Base-by-base conservation (phyloP, 257 asterid genomes). In the Solanum tacnaense region DNA sequence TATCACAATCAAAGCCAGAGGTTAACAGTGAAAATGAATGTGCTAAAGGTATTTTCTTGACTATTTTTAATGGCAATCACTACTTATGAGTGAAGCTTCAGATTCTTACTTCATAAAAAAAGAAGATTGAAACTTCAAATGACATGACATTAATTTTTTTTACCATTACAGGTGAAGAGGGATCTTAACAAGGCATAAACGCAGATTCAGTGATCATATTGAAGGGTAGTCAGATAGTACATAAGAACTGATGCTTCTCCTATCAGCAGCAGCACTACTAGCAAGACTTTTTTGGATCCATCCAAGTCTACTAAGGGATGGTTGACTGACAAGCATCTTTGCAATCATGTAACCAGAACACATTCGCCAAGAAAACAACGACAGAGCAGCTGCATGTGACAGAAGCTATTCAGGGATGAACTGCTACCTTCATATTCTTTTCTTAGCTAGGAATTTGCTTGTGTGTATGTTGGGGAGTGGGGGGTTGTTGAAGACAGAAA, bases 11-110 rank as follows among this genome's bases (percentile, higher is more conserved):
- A 31, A 81, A 11, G 5, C 15, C 36, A 81, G 18, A 46, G 68
- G 29, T 46, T 81, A 16, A 81, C 85, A 27, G 68, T 20, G 38
- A 46, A 18, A 29, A 16, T 31, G 85, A 46, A 16, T 46, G 89
- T 58, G 84, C 91, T 85, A 67, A 83, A 87, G 92, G 78, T 9
- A 74, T 84, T 39, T 89, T 89, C 35, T 79, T 41, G 35, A 44
- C 65, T 41, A 76, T 39, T 23, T 13, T 20, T 76, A 38, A 38
- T 25, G 65, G 9, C 84, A 27, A 46, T 44, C 39, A 79, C 9
- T 44, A 44, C 27, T 81, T 44, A 3, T 27, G 68, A 75, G 31
- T 75, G 81, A 34, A 72, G 36, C 81, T 72, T 72, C 27, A 7
- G 2, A 70, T 70, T 27, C 75, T 29, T 29, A 70, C 10, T 29